phyloP scores from a whole-genome alignment of 2,329 filamentous ascomycete species.

The Aspergillus costaricaensis region DNA sequence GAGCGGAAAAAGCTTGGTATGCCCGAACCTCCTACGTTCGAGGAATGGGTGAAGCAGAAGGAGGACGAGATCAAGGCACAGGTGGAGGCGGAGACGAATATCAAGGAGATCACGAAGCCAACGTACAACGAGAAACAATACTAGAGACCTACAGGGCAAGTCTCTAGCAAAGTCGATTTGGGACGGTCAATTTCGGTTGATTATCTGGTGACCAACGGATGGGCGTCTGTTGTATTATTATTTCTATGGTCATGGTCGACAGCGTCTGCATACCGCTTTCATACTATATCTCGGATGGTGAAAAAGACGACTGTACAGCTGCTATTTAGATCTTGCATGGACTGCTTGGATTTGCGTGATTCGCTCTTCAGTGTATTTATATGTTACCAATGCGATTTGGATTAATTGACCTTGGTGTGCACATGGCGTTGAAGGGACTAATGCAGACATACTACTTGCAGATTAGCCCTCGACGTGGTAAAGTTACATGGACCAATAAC shows the following conservation, averaged over 20 bases:
- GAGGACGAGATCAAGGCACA: slow-evolving; percentile 41
- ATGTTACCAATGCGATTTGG: slow-evolving; percentile 29
- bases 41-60: slow-evolving; percentile 49
- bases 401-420: background rate
- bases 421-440: background rate
- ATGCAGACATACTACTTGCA: background rate
- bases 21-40: slow-evolving; percentile 49
- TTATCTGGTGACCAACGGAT: slow-evolving; percentile 11
- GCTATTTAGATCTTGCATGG: slow-evolving; percentile 11
- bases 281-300: background rate
- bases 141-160: slow-evolving; percentile 15
- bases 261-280: slow-evolving; percentile 7
- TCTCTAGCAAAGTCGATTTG: background rate
- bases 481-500: background rate
- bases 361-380: slow-evolving; percentile 37
- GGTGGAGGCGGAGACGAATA: slow-evolving; percentile 37
- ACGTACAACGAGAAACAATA: slow-evolving; percentile 32
- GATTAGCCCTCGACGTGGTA: background rate
- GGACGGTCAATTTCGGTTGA: slow-evolving; percentile 4
- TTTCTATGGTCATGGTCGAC: slow-evolving; percentile 17
- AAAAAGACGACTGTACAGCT: slow-evolving; percentile 3
- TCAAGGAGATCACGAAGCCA: slow-evolving; percentile 37
- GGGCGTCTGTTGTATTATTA: slow-evolving; percentile 25
- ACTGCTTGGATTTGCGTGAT: slow-evolving; percentile 28
- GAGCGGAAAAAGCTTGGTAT: slow-evolving; percentile 69